Evolutionary conservation across 2,329 filamentous ascomycete genomes (phyloP).

Genomic region (Aspergillus calidoustus): DNA sequence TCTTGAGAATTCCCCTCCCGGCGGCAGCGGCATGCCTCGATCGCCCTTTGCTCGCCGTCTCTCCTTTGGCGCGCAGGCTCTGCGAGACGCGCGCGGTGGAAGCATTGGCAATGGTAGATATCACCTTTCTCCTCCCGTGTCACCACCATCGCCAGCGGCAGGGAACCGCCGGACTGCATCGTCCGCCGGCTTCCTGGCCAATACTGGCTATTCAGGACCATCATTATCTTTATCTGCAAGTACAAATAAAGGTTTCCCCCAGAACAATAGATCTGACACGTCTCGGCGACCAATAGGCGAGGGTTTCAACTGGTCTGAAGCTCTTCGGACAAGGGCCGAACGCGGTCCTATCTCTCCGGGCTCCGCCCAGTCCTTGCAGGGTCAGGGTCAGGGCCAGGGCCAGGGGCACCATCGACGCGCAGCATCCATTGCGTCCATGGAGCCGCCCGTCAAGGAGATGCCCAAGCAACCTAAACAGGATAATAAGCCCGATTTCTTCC

Average conservation of each 20-base stretch:
- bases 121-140: constrained; percentile 45
- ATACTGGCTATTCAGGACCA: constrained; percentile 27
- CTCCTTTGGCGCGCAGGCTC: constrained; percentile 84
- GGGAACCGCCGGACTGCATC: constrained; percentile 33
- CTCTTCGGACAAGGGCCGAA: constrained; percentile 88
- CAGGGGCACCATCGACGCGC: constrained; percentile 49
- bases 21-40: constrained; percentile 61
- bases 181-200: constrained; percentile 25
- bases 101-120: constrained; percentile 67
- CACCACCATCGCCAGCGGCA: constrained; percentile 22
- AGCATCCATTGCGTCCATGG: constrained; percentile 57
- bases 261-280: constrained; percentile 48
- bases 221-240: constrained; percentile 37
- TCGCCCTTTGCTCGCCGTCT: constrained; percentile 77
- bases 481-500: constrained; percentile 92
- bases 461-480: constrained; percentile 55
- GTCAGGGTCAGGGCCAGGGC: constrained; percentile 51
- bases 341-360: constrained; percentile 59
- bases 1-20: constrained; percentile 63
- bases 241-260: constrained; percentile 39
- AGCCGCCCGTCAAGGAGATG: constrained; percentile 55
- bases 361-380: constrained; percentile 36
- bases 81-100: constrained; percentile 70
- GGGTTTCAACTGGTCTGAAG: constrained; percentile 97
- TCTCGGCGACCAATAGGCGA: constrained; percentile 68